Base-by-base conservation (phyloP, 257 asterid genomes). In the Jaltomata sinuosa region DNA sequence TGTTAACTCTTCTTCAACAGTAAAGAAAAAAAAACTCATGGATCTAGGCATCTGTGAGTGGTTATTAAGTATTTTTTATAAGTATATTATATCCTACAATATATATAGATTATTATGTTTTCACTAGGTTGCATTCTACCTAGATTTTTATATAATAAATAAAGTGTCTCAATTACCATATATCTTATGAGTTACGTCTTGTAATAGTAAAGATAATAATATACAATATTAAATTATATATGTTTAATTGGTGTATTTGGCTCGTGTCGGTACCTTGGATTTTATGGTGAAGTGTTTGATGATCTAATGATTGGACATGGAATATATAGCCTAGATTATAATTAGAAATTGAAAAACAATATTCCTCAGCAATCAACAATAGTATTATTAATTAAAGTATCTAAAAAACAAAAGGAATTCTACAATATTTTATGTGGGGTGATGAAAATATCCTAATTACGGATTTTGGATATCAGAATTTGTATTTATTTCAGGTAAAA, bases 1-100 rank as follows among this genome's bases (percentile, higher is more conserved):
- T 94, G 12, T 86, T 80, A 71, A 90, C 50, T 86, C 89, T 92
- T 67, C 87, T 92, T 9, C 86, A 82, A 40, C 90, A 84, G 42
- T 85, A 80, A 84, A 81, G 3, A 1, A 52, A 8, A 5, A 32
- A 34, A n/a, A 19, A 22, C 42, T 21, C 40, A 47, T 6, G 27
- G 59, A 7, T 25, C 8, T 45, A 45, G 36, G 80, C 80, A 47
- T 76, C 40, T 15, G 22, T 74, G n/a, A 74, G 59, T 74, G 81
- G 59, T 45, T 45, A 25, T 25, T 74, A 74, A 45, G 15, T 74
- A 5, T 25, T 74, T n/a, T 74, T 10, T 74, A 1, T 72, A 42
- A 12, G 25, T 45, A 76, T 29, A n/a, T n/a, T n/a, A n/a, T n/a
- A n/a, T n/a, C n/a, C n/a, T n/a, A n/a, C n/a, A n/a, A n/a, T n/a